Evolutionary conservation across 164 flowering plant genomes (phyloP).

Genomic region (Vitis vinifera): ASM3070453v1 NC_081814.1:2156501-2157000

Average conservation of each 20-base stretch:
- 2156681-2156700: constrained; percentile 54
- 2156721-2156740: neutral
- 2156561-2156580: constrained; percentile 48
- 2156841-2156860: constrained; percentile 98
- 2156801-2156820: constrained; percentile 59
- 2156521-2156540: constrained; percentile 98
- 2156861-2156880: constrained; percentile 98
- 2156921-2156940: constrained; percentile 98
- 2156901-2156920: constrained; percentile 94
- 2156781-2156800: constrained; percentile 87
- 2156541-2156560: constrained; percentile 97
- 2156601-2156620: constrained; percentile 33
- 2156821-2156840: constrained; percentile 77
- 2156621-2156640: constrained; percentile 61
- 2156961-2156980: neutral
- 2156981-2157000: neutral
- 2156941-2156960: constrained; percentile 68
- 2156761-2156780: constrained; percentile 42
- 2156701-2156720: constrained; percentile 9
- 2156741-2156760: neutral
- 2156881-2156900: constrained; percentile 75
- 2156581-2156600: constrained; percentile 22
- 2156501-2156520: constrained; percentile 89
- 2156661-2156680: constrained; percentile 88
- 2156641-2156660: constrained; percentile 39